These are phyloP conservation scores for Xylariaceae sp. DNA, from an alignment of 2,329 filamentous ascomycete genomes.

Conservation along the genomic window DNA sequence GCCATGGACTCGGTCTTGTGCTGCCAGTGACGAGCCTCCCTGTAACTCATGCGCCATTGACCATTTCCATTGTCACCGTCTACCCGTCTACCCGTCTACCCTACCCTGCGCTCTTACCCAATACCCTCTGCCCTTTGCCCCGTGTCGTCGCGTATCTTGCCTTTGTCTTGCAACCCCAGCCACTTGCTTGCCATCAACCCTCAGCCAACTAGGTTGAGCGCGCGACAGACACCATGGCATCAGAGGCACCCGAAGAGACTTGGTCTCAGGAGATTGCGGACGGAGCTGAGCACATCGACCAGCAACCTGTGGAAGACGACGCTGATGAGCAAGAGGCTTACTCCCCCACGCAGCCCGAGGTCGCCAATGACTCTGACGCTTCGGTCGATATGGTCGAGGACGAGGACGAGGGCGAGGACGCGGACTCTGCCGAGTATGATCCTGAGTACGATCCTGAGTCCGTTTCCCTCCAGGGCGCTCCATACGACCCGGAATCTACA, in stretches of 20 bases:
- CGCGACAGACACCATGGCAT: slow-evolving; percentile 22
- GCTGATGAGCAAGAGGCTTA: slow-evolving; percentile 54
- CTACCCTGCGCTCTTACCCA: too few relatives aligned
- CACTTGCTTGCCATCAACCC: too few relatives aligned
- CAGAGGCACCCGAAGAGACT: slow-evolving; percentile 21
- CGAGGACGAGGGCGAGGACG: slow-evolving; percentile 38
- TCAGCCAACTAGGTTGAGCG: too few relatives aligned
- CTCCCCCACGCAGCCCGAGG: slow-evolving; percentile 40
- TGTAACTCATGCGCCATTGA: too few relatives aligned
- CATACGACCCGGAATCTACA: slow-evolving; percentile 56
- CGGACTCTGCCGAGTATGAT: slow-evolving; percentile 52
- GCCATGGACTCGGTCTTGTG: too few relatives aligned
- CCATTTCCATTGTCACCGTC: too few relatives aligned
- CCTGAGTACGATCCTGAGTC: not conserved
- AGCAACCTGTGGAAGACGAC: slow-evolving; percentile 49
- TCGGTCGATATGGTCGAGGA: slow-evolving; percentile 42
- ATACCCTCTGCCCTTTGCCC: too few relatives aligned
- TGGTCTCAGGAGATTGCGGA: slow-evolving; percentile 20
- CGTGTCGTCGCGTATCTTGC: too few relatives aligned
- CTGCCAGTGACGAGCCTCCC: too few relatives aligned
- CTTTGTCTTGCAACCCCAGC: too few relatives aligned
- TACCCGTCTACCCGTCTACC: too few relatives aligned
- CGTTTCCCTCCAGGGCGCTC: slow-evolving; percentile 37
- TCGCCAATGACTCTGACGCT: slow-evolving; percentile 47
- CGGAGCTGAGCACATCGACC: slow-evolving; percentile 45